These are phyloP conservation scores for Kurtzmaniella cleridarum DNA, from an alignment of 805 yeast genomes.

Conservation along the genomic window DNA sequence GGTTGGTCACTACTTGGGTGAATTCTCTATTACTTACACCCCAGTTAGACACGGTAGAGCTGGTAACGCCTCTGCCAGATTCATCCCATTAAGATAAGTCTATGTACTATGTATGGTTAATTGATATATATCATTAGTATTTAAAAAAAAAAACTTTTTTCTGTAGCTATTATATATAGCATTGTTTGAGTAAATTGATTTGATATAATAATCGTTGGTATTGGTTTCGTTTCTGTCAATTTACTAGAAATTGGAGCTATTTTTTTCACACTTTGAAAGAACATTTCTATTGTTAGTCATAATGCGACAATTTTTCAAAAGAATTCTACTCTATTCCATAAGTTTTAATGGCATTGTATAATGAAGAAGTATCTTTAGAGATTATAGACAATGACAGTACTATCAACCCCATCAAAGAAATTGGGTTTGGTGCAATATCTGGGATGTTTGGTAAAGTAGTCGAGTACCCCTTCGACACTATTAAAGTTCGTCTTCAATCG, in stretches of 20 bases:
- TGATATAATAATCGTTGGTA: no score
- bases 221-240: no score
- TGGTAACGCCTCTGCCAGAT: constrained; percentile 76
- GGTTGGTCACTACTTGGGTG: constrained; percentile 99
- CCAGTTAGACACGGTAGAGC: constrained; percentile 99
- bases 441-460: constrained; percentile 82
- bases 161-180: no score
- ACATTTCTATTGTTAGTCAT: no score
- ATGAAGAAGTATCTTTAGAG: constrained; percentile 1
- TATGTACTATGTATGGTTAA: constrained; percentile 9
- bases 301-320: no score
- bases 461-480: constrained; percentile 91
- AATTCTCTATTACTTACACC: constrained; percentile 98
- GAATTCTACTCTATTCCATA: no score
- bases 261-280: no score
- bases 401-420: constrained; percentile 29
- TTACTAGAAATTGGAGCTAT: no score
- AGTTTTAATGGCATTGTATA: constrained; percentile 1
- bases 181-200: no score
- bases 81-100: constrained; percentile 58
- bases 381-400: background rate
- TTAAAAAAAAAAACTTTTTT: no score
- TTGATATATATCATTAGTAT: constrained; percentile 9
- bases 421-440: constrained; percentile 50
- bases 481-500: constrained; percentile 82